Percentiles rank a stretch among this genome's conserved stretches.
Evolutionary conservation across 768 basidiomycete genomes (phyloP).

Genomic region (Pleurotus salmoneostramineus): DNA sequence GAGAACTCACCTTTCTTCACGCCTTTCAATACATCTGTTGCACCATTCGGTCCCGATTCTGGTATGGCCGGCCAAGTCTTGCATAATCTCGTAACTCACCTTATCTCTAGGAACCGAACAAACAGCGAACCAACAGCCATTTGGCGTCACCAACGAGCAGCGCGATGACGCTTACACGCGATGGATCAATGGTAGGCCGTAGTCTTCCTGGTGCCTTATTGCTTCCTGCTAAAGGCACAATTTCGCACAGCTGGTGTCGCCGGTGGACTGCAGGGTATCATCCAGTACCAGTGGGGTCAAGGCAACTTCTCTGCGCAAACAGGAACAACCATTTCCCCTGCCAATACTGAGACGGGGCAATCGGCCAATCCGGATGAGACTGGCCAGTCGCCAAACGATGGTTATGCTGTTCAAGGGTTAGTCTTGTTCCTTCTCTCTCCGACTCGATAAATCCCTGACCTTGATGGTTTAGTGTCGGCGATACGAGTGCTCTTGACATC

Average conservation of each 20-base stretch:
- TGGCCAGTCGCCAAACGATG: slow-evolving; percentile 62
- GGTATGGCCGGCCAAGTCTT: slow-evolving; percentile 1
- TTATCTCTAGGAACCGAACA: slow-evolving; percentile 5
- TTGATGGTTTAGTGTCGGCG: background rate
- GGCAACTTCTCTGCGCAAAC: slow-evolving; percentile 37
- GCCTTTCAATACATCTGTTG: slow-evolving; percentile 49
- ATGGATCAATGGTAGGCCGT: slow-evolving; percentile 44
- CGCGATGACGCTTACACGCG: slow-evolving; percentile 48
- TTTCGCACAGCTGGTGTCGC: slow-evolving; percentile 31
- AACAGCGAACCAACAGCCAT: slow-evolving; percentile 22
- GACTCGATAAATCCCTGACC: background rate
- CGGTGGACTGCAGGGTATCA: slow-evolving; percentile 36
- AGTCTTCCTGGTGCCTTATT: background rate
- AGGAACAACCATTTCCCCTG: slow-evolving; percentile 41
- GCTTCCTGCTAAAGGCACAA: background rate
- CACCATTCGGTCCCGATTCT: slow-evolving; percentile 15
- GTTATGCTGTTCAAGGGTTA: slow-evolving; percentile 47
- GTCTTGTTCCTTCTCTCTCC: slow-evolving; percentile 10
- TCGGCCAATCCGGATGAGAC: slow-evolving; percentile 28
- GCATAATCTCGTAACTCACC: background rate
- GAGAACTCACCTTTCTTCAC: slow-evolving; percentile 49
- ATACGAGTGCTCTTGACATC: background rate
- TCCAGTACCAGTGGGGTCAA: slow-evolving; percentile 63
- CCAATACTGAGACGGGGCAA: slow-evolving; percentile 25
- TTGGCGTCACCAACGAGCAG: slow-evolving; percentile 50